phyloP scores from a whole-genome alignment of 2,329 filamentous ascomycete species.

The Hypomyces perniciosus region DNA sequence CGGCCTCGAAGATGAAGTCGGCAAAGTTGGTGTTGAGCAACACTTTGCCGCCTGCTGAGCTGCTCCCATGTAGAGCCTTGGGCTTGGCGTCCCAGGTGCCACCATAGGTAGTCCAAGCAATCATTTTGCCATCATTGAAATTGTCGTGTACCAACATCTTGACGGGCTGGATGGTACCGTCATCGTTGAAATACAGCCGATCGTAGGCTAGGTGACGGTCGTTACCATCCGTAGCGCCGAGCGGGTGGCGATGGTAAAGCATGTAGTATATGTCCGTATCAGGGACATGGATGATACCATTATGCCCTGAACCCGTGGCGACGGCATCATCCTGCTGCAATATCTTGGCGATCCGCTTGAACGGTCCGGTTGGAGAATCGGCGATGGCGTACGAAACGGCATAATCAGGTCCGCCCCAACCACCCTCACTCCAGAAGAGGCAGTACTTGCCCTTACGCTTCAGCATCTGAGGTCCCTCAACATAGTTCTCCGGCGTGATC shows the following conservation, averaged over 20 bases:
- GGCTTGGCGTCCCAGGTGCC: slow-evolving; percentile 6
- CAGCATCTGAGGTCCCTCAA: slow-evolving; percentile 36
- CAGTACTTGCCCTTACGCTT: slow-evolving; percentile 40
- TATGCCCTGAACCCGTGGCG: slow-evolving; percentile 39
- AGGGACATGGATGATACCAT: slow-evolving; percentile 39
- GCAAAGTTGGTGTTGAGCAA: slow-evolving; percentile 14
- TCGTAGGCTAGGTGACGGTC: slow-evolving; percentile 43
- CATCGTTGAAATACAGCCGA: slow-evolving; percentile 39
- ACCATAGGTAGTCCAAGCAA: slow-evolving; percentile 29
- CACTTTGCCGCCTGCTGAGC: slow-evolving; percentile 7
- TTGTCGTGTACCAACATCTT: slow-evolving; percentile 40
- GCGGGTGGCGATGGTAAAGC: slow-evolving; percentile 39
- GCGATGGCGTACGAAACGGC: slow-evolving; percentile 40
- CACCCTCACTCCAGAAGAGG: slow-evolving; percentile 42
- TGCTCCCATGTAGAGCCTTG: neutral
- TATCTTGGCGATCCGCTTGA: slow-evolving; percentile 34
- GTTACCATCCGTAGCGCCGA: slow-evolving; percentile 38
- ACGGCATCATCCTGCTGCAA: slow-evolving; percentile 35
- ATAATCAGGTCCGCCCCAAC: slow-evolving; percentile 43
- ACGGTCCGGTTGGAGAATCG: slow-evolving; percentile 33
- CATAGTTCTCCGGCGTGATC: slow-evolving; percentile 38
- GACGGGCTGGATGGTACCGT: slow-evolving; percentile 37
- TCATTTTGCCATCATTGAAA: slow-evolving; percentile 33
- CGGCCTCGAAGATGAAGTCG: slow-evolving; percentile 13
- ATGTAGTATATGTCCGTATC: slow-evolving; percentile 43